Base-by-base conservation (phyloP, 495 filamentous ascomycete species). In the Neurospora pannonica region DNA sequence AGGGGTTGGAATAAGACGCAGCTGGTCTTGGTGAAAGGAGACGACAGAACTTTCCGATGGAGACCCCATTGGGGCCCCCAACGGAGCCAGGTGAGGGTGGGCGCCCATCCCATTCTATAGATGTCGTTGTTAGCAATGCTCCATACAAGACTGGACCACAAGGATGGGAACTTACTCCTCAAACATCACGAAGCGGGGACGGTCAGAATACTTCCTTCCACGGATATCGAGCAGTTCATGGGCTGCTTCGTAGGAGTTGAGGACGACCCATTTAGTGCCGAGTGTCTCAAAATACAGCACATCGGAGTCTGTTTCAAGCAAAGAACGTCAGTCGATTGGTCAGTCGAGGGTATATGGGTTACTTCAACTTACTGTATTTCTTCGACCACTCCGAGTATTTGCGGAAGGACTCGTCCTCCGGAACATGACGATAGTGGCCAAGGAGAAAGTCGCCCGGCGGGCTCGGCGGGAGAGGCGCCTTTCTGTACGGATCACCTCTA, bases 171-270 rank as follows among this genome's bases (percentile, higher is more conserved):
- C 78, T 38, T 73, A 81, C 79, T 82, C 83, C 71, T 87, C 86
- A 71, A 86, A 86, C 71, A 87, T 79, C 62, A 88, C 82, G 73
- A 86, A 86, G 39, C 81, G 79, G 1, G 85, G 85, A 15, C 85
- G 78, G 75, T 86, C 85, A 9, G 81, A 78, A 43, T 86, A 86
- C 72, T 82, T 84, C 17, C 81, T 80, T 1, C 85, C 85, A 4
- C 83, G 80, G 54, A 81, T 82, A 34, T 85, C 84, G 2, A 86
- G 81, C n/a, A 86, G 75, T 36, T 84, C 84, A 24, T 79, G 80
- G 19, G 85, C 82, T 4, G 82, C 77, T 48, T 79, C 73, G 37
- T 82, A 77, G 71, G 78, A 85, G 73, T 86, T 83, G 37, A 86
- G 76, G 4, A 86, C 83, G 10, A 86, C 76, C 78, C 82, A 82